Base-by-base conservation (phyloP, 2,329 filamentous ascomycete genomes). In the Ophiostoma angusticollis region DNA sequence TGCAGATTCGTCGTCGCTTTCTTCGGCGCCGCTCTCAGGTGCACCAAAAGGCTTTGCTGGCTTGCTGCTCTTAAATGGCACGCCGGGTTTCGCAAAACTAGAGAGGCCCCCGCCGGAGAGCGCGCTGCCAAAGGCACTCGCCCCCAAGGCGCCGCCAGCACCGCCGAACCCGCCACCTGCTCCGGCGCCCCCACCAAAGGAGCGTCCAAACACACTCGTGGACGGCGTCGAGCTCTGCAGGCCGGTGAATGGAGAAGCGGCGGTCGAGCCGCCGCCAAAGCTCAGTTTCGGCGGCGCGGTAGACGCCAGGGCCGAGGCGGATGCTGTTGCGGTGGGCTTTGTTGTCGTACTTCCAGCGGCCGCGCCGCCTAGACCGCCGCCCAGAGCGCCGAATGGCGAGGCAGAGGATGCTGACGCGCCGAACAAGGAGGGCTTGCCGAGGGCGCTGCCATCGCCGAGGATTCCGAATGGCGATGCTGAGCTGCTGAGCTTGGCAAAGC, bases 41-140 rank as follows among this genome's bases (percentile, higher is more conserved):
- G 84, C 81, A 23, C 85, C 85, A 54, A 94, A 91, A 0, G 84
- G 72, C 57, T 74, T 84, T 4, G 70, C 67, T 12, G 74, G 67
- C 55, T 82, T 83, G 43, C 68, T 67, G 42, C 64, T 72, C 51
- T 65, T 68, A 28, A 70, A 58, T 11, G 59, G 61, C 25, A 61
- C 60, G 36, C 69, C 72, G 17, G 76, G 68, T 32, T 78, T 76
- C 30, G 78, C 84, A 58, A 93, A 94, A 48, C 71, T 80, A 2
- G 70, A 69, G 9, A 86, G 58, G 45, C 68, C 70, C 5, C 54
- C 52, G 23, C 63, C 61, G 0, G 57, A 50, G 6, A 69, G 49
- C 4, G 51, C 46, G 31, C 56, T 52, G 29, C 60, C 59, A 28
- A 64, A 55, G 11, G 58, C 60, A 6, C 52, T 54, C 37, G 43